These are phyloP conservation scores for Penicillium sp. DNA, from an alignment of 2,329 filamentous ascomycete species.

Conservation along the genomic window DNA sequence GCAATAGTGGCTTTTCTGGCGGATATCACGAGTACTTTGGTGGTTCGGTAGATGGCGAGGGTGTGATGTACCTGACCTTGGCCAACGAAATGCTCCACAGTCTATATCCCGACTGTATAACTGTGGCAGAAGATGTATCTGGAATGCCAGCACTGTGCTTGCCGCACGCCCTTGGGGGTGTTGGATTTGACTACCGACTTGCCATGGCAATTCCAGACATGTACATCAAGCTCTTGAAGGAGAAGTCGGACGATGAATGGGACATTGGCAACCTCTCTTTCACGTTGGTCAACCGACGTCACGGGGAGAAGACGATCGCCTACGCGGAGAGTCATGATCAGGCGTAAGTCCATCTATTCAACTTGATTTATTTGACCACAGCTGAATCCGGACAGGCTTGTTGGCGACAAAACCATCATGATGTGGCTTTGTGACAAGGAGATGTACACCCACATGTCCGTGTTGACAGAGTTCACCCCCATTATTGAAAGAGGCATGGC, in stretches of 20 bases:
- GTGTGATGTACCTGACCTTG: conserved; percentile 86
- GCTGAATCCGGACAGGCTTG: too few relatives aligned
- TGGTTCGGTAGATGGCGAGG: conserved; percentile 77
- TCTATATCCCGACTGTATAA: conserved; percentile 81
- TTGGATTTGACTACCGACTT: conserved; percentile 93
- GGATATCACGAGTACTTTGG: conserved; percentile 99
- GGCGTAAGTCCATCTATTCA: conserved; percentile 70
- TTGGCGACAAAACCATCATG: conserved; percentile 92
- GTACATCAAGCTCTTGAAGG: conserved; percentile 98
- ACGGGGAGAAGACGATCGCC: conserved; percentile 96
- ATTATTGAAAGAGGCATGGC: conserved; percentile 84
- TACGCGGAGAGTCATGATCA: conserved; percentile 97
- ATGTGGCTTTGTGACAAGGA: conserved; percentile 98
- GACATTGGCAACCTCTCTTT: conserved; percentile 75
- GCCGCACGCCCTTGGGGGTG: conserved; percentile 74
- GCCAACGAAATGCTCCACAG: conserved; percentile 91
- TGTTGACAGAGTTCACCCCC: conserved; percentile 69
- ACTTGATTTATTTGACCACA: too few relatives aligned
- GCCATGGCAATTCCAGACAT: conserved; percentile 97
- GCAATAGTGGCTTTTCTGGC: conserved; percentile 77
- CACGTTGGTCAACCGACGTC: conserved; percentile 82
- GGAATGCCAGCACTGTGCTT: conserved; percentile 97
- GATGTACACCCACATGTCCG: conserved; percentile 97
- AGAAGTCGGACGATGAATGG: conserved; percentile 83
- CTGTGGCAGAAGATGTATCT: conserved; percentile 92